A percentile compares a stretch with the other conserved stretches of the same genome.
These are phyloP conservation scores for Panus rudis DNA, from an alignment of 768 basidiomycete species.

Conservation along the genomic window DNA sequence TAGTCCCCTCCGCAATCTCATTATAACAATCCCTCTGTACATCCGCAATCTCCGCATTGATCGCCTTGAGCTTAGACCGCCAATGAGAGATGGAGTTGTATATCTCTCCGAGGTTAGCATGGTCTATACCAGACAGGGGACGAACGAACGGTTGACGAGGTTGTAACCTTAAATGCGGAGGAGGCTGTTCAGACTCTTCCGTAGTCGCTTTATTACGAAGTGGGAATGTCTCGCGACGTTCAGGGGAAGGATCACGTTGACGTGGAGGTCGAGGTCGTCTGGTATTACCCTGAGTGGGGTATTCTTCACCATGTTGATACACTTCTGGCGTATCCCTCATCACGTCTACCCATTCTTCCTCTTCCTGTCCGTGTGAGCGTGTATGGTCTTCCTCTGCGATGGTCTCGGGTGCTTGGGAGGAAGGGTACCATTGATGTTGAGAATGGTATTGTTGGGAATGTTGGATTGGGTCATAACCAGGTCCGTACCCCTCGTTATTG, in stretches of 20 bases:
- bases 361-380: slow-evolving; percentile 25
- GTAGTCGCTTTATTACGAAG: slow-evolving; percentile 31
- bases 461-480: too few relatives aligned
- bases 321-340: slow-evolving; percentile 37
- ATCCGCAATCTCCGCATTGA: slow-evolving; percentile 68
- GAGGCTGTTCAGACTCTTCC: slow-evolving; percentile 41
- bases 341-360: slow-evolving; percentile 61
- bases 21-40: slow-evolving; percentile 60
- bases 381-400: slow-evolving; percentile 12
- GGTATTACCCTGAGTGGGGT: slow-evolving; percentile 14
- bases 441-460: too few relatives aligned
- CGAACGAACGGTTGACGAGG: slow-evolving; percentile 65
- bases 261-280: slow-evolving; percentile 18
- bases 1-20: slow-evolving; percentile 63
- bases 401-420: slow-evolving; percentile 11
- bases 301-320: slow-evolving; percentile 22
- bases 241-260: slow-evolving; percentile 17
- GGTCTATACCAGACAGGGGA: slow-evolving; percentile 65
- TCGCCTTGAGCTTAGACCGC: slow-evolving; percentile 61
- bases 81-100: slow-evolving; percentile 67
- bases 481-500: slow-evolving; percentile 14
- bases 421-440: slow-evolving; percentile 25
- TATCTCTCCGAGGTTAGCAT: slow-evolving; percentile 54
- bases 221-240: slow-evolving; percentile 59
- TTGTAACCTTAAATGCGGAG: slow-evolving; percentile 62